These are phyloP conservation scores for Jamesozyma hellenica DNA, from an alignment of 805 yeast species.

Conservation along the genomic window DNA sequence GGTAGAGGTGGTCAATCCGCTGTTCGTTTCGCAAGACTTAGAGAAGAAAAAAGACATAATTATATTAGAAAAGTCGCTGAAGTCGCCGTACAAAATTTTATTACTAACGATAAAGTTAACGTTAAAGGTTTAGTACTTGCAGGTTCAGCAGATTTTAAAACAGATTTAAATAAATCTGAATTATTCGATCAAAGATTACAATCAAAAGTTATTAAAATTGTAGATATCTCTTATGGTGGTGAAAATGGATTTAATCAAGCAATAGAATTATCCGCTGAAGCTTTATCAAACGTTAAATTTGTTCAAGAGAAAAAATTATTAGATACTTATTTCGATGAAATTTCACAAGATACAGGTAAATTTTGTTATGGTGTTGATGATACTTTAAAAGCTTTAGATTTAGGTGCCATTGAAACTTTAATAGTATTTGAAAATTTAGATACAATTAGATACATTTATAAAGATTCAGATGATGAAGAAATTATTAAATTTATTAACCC, in stretches of 20 bases:
- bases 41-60: conserved; percentile 98
- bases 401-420: conserved; percentile 89
- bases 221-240: conserved; percentile 97
- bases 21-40: conserved; percentile 93
- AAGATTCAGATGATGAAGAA: conserved; percentile 72
- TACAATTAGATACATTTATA: conserved; percentile 70
- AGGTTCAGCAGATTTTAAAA: conserved; percentile 98
- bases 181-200: conserved; percentile 84
- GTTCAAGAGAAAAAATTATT: conserved; percentile 96
- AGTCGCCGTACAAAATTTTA: conserved; percentile 94
- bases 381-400: conserved; percentile 89
- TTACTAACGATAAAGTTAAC: conserved; percentile 87
- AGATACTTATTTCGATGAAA: conserved; percentile 88
- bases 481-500: conserved; percentile 66
- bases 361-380: conserved; percentile 97
- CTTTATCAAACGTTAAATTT: conserved; percentile 92
- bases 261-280: conserved; percentile 93
- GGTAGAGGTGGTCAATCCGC: conserved; percentile 99
- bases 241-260: conserved; percentile 99
- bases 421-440: conserved; percentile 91
- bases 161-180: conserved; percentile 85
- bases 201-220: conserved; percentile 80
- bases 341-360: conserved; percentile 93
- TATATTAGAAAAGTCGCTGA: conserved; percentile 97
- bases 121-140: conserved; percentile 93